Percentiles rank a stretch among this genome's conserved stretches.
These are phyloP conservation scores for Coniochaeta hoffmannii DNA, from an alignment of 2,329 filamentous ascomycete genomes.

Conservation along the genomic window DNA sequence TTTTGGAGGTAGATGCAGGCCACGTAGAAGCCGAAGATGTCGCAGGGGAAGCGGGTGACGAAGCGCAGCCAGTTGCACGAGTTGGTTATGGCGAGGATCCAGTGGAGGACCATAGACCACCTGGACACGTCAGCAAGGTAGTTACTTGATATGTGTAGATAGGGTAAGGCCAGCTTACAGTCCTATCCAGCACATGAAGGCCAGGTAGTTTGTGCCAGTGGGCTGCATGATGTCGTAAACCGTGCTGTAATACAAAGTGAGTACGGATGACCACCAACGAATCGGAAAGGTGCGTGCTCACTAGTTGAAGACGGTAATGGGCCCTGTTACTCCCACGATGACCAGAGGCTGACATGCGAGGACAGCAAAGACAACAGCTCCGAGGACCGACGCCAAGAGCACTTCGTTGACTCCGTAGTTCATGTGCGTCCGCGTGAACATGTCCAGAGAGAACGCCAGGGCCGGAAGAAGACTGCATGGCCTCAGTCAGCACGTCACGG, in stretches of 20 bases:
- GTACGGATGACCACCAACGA: not conserved
- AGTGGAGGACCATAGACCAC: conserved; percentile 81
- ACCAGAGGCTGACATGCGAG: conserved; percentile 78
- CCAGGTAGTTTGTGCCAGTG: conserved; percentile 71
- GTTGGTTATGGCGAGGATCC: conserved; percentile 76
- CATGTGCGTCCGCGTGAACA: conserved; percentile 82
- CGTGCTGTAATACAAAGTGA: conserved; percentile 39
- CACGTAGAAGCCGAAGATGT: conserved; percentile 92
- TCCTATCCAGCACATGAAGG: conserved; percentile 89
- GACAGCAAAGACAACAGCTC: conserved; percentile 71
- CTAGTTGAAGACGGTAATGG: conserved; percentile 92
- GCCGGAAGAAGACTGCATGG: conserved; percentile 69
- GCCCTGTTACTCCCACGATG: conserved; percentile 85
- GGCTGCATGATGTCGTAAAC: conserved; percentile 82
- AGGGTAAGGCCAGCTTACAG: conserved; percentile 40
- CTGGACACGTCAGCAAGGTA: conserved; percentile 26
- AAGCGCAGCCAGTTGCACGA: conserved; percentile 84
- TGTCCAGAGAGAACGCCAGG: conserved; percentile 82
- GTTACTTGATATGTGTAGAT: not conserved
- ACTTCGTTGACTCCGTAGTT: conserved; percentile 90
- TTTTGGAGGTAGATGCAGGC: conserved; percentile 90
- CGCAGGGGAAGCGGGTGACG: conserved; percentile 85
- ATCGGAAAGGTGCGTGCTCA: conserved; percentile 24
- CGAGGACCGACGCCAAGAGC: conserved; percentile 76
- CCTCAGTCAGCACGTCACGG: conserved; percentile 4